These are phyloP conservation scores for Exobasidium rhododendri DNA, from an alignment of 1,284 basidiomycete genomes.

Conservation along the genomic window DNA sequence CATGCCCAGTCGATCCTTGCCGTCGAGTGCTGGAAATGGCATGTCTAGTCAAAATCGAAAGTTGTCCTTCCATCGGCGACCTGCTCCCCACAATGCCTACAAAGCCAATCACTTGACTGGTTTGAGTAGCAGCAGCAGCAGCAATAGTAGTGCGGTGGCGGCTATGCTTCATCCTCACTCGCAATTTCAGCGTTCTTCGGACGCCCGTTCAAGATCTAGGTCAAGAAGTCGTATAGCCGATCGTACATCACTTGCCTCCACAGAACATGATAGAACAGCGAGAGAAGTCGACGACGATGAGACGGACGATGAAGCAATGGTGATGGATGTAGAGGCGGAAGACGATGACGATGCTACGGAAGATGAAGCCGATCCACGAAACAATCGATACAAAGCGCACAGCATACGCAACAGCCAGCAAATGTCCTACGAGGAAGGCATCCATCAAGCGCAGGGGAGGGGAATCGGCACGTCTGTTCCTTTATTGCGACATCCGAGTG, in stretches of 20 bases:
- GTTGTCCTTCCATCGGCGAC: constrained; percentile 8
- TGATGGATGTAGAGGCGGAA: constrained; percentile 34
- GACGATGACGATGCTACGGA: constrained; percentile 16
- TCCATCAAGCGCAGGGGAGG: not conserved
- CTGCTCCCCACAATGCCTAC: not conserved
- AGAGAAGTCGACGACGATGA: constrained; percentile 42
- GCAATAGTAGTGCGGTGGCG: not conserved
- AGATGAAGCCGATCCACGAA: not conserved
- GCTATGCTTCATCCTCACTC: constrained; percentile 5
- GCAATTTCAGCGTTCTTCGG: not conserved
- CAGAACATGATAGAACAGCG: not conserved
- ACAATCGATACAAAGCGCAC: not conserved
- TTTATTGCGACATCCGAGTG: not conserved
- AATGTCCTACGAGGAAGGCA: constrained; percentile 16
- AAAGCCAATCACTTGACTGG: not conserved
- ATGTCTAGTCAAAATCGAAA: not conserved
- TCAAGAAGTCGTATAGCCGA: constrained; percentile 3
- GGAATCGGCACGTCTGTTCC: not conserved
- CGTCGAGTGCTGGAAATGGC: constrained; percentile 6
- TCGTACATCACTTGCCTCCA: not conserved
- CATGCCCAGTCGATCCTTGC: constrained; percentile 10
- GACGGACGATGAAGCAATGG: constrained; percentile 51
- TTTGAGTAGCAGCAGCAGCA: not conserved
- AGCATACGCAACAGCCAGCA: constrained; percentile 2
- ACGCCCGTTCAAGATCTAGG: constrained; percentile 7